phyloP scores from a whole-genome alignment of 106 monocot species.

The Dioscorea zingiberensis region DNA sequence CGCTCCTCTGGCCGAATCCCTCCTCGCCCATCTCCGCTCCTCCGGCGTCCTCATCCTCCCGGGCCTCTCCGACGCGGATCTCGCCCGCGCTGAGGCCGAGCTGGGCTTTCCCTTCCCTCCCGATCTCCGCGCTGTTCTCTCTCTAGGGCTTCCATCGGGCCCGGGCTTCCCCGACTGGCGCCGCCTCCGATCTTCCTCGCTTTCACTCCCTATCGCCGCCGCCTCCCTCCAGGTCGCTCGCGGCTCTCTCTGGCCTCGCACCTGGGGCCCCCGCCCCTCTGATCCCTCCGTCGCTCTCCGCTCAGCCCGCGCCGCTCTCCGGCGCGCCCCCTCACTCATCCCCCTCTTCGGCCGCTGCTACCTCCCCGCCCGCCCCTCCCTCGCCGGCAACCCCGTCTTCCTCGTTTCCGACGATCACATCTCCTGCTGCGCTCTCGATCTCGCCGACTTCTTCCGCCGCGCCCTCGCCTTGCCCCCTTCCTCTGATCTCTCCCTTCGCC shows the following conservation, averaged over 20 bases:
- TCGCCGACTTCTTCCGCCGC: too few relatives aligned
- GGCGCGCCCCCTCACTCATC: conserved; percentile 23
- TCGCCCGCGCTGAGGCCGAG: conserved; percentile 53
- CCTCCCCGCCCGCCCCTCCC: conserved; percentile 31
- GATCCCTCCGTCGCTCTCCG: conserved; percentile 1
- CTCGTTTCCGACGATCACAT: conserved; percentile 24
- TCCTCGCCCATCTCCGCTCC: too few relatives aligned
- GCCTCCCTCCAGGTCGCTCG: conserved; percentile 71
- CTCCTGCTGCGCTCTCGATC: conserved; percentile 21
- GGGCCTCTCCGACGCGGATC: conserved; percentile 51
- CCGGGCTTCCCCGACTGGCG: conserved; percentile 82
- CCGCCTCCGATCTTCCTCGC: conserved; percentile 8
- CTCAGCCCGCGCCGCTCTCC: conserved; percentile 16
- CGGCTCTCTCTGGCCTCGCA: too few relatives aligned
- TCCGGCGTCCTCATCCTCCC: conserved; percentile 35
- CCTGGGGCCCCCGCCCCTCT: conserved; percentile 45
- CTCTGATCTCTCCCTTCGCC: too few relatives aligned
- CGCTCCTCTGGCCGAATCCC: too few relatives aligned
- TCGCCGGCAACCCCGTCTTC: conserved; percentile 55
- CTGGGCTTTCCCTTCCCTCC: too few relatives aligned
- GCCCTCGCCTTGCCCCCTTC: too few relatives aligned
- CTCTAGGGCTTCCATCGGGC: too few relatives aligned
- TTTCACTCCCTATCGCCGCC: conserved; percentile 69
- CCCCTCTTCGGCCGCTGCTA: conserved; percentile 43
- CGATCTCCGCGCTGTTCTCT: too few relatives aligned